Evolutionary conservation across 805 yeast genomes (phyloP).

Genomic region (Myxozyma mucilagina): DNA sequence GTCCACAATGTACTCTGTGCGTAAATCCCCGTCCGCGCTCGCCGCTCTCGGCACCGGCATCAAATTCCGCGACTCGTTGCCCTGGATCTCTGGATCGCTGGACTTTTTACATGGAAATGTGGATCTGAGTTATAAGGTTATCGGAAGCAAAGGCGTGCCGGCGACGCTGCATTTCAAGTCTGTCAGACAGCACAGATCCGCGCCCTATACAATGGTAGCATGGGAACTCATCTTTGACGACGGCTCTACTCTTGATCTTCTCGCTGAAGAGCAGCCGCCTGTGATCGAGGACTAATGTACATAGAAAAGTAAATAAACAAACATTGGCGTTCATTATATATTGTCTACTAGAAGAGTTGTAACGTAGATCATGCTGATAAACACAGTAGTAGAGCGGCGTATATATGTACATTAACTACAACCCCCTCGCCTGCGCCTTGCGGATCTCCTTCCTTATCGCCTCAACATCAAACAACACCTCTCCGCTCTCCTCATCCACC

Average conservation of each 20-base stretch:
- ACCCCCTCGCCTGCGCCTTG: constrained; percentile 35
- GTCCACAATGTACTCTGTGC: constrained; percentile 79
- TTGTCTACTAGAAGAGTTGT: too few relatives aligned
- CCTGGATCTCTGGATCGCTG: constrained; percentile 86
- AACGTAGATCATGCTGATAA: too few relatives aligned
- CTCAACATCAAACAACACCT: constrained; percentile 44
- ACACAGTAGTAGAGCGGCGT: too few relatives aligned
- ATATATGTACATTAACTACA: neutral
- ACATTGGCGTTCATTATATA: neutral
- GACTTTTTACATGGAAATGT: constrained; percentile 82
- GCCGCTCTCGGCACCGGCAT: constrained; percentile 72
- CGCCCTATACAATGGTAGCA: constrained; percentile 58
- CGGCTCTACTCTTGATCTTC: constrained; percentile 37
- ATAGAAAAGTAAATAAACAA: neutral
- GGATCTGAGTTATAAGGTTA: constrained; percentile 67
- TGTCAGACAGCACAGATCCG: constrained; percentile 59
- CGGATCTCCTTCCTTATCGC: constrained; percentile 43
- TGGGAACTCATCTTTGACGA: constrained; percentile 62
- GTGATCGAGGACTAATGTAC: neutral
- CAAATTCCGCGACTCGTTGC: constrained; percentile 69
- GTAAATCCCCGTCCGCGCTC: constrained; percentile 69
- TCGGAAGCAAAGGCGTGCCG: constrained; percentile 56
- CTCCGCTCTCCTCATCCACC: constrained; percentile 43
- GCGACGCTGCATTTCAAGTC: constrained; percentile 67
- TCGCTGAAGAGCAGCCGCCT: constrained; percentile 47